These are phyloP conservation scores for Calonectria leucothoes DNA, from an alignment of 2,329 filamentous ascomycete species.

Conservation along the genomic window DNA sequence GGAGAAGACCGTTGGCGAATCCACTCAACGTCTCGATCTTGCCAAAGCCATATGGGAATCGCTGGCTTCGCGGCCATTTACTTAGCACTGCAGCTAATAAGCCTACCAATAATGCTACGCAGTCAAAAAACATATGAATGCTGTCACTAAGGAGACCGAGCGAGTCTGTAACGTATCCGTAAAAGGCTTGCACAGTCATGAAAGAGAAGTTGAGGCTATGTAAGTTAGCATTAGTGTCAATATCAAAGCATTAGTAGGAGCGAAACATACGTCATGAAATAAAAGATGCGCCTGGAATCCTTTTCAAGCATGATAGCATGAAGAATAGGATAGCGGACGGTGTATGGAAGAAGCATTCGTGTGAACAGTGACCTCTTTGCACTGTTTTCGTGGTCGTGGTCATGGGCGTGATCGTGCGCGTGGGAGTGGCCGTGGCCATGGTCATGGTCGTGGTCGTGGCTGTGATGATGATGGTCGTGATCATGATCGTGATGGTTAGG, in stretches of 20 bases:
- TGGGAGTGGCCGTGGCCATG: constrained; percentile 38
- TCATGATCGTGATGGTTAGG: constrained; percentile 43
- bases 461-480: constrained; percentile 42
- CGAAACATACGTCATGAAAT: constrained; percentile 85
- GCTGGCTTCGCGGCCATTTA: constrained; percentile 91
- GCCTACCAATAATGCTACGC: constrained; percentile 89
- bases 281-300: constrained; percentile 94
- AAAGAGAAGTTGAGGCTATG: constrained; percentile 89
- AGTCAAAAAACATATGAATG: constrained; percentile 99
- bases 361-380: constrained; percentile 76
- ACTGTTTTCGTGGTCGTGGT: constrained; percentile 53
- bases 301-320: constrained; percentile 90
- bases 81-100: constrained; percentile 93
- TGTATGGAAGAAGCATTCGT: constrained; percentile 75
- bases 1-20: constrained; percentile 94
- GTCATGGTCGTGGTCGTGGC: constrained; percentile 35
- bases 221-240: constrained; percentile 28
- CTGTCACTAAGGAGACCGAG: constrained; percentile 96
- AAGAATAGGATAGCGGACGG: constrained; percentile 79
- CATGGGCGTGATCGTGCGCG: constrained; percentile 42
- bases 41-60: constrained; percentile 94
- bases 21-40: constrained; percentile 97
- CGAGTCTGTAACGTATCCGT: constrained; percentile 93
- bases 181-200: constrained; percentile 94
- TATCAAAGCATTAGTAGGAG: constrained; percentile 5